Percentiles rank a stretch among this genome's conserved stretches.
Evolutionary conservation across 768 basidiomycete genomes (phyloP).

Genomic region (Lactarius sanguifluus): DNA sequence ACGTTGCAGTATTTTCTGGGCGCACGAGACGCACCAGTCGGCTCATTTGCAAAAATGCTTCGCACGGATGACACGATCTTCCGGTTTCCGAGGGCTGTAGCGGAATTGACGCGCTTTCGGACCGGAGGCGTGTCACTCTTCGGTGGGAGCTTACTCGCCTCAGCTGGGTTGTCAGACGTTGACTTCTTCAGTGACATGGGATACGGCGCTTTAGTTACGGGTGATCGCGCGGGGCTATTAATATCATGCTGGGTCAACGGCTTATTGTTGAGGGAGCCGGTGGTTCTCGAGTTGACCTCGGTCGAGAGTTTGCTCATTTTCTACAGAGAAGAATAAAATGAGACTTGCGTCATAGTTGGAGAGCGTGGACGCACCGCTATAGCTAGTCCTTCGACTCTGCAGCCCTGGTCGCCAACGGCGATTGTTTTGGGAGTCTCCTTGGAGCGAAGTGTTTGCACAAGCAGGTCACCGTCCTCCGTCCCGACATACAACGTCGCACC

Average conservation of each 20-base stretch:
- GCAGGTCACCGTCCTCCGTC: slow-evolving; percentile 60
- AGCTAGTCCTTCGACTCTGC: slow-evolving; percentile 51
- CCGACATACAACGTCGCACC: slow-evolving; percentile 67
- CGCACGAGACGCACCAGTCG: slow-evolving; percentile 1
- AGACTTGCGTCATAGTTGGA: not conserved
- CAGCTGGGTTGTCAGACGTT: slow-evolving; percentile 16
- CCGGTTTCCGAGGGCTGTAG: slow-evolving; percentile 25
- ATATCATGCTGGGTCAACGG: slow-evolving; percentile 23
- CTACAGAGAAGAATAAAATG: not conserved
- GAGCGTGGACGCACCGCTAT: slow-evolving; percentile 49
- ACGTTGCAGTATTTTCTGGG: not conserved
- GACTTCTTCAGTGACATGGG: slow-evolving; percentile 19
- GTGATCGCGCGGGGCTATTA: slow-evolving; percentile 19
- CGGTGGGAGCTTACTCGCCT: slow-evolving; percentile 2
- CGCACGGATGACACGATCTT: slow-evolving; percentile 26
- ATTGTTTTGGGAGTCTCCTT: slow-evolving; percentile 63
- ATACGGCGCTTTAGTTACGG: slow-evolving; percentile 9
- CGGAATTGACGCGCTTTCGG: slow-evolving; percentile 28
- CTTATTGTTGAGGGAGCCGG: slow-evolving; percentile 37
- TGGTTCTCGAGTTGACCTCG: slow-evolving; percentile 33
- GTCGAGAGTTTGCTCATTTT: slow-evolving; percentile 31
- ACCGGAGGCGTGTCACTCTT: slow-evolving; percentile 4
- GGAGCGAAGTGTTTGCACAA: slow-evolving; percentile 62
- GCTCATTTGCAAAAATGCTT: slow-evolving; percentile 22
- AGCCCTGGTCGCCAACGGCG: slow-evolving; percentile 47